phyloP scores from a whole-genome alignment of 192 early-diverging fungal species.

The Haplosporangium gracile region DNA sequence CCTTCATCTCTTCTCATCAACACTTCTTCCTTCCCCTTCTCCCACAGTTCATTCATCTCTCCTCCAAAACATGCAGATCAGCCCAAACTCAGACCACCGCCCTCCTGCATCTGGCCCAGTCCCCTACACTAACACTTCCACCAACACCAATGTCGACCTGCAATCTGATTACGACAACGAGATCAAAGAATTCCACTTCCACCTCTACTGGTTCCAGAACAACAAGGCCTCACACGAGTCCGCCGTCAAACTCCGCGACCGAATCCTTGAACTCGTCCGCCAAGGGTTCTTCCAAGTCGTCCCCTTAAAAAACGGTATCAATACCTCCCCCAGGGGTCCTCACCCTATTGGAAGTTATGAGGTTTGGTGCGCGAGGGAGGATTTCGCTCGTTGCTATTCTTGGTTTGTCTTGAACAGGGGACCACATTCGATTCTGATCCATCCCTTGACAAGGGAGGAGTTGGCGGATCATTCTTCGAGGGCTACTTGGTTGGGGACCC shows the following conservation, averaged over 20 bases:
- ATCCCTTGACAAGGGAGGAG: conserved; percentile 69
- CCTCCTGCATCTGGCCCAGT: background rate
- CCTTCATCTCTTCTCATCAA: background rate
- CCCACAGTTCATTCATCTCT: background rate
- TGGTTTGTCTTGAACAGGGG: conserved; percentile 68
- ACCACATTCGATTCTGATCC: conserved; percentile 67
- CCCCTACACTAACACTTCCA: background rate
- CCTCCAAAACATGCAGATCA: background rate
- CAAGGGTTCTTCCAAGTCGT: conserved; percentile 69
- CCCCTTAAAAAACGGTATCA: conserved; percentile 57
- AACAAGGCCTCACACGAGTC: conserved; percentile 54
- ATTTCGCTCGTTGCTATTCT: conserved; percentile 67
- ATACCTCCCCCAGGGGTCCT: conserved; percentile 65
- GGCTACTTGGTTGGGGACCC: conserved; percentile 69
- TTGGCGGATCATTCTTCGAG: conserved; percentile 69
- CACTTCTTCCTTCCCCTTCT: background rate
- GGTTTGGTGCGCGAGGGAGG: conserved; percentile 73
- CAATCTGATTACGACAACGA: conserved; percentile 63
- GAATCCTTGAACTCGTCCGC: conserved; percentile 57
- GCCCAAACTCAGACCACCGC: background rate
- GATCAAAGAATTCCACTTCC: conserved; percentile 78
- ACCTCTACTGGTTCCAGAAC: conserved; percentile 73
- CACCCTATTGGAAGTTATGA: conserved; percentile 75
- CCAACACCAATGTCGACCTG: conserved; percentile 10
- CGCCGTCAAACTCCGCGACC: conserved; percentile 55